Conservation (phyloP, 306 rosid species). For the Boehmeria nivea region DNA sequence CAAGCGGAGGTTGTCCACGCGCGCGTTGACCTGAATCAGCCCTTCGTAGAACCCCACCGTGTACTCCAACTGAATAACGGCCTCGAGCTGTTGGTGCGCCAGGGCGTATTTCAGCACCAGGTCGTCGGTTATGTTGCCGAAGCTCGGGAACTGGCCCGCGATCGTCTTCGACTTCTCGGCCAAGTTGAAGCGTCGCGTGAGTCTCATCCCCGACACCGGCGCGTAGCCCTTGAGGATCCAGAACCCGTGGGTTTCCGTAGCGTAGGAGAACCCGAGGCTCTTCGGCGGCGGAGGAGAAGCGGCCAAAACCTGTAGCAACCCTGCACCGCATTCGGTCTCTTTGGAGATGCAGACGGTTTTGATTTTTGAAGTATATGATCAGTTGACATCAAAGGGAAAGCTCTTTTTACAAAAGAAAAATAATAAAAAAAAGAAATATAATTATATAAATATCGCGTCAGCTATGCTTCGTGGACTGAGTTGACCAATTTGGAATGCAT, state of each 20-base stretch:
- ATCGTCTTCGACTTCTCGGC: neutral
- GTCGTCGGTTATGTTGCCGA: constrained; percentile 53
- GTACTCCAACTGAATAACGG: constrained; percentile 74
- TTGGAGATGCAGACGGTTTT: constrained; percentile 38
- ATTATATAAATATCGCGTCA: too few relatives aligned
- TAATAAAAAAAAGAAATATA: too few relatives aligned
- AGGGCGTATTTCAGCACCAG: constrained; percentile 55
- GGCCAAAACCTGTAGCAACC: constrained; percentile 50
- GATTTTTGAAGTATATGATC: too few relatives aligned
- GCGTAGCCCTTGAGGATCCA: constrained; percentile 83
- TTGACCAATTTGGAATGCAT: too few relatives aligned
- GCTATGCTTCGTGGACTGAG: too few relatives aligned
- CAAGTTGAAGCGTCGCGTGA: constrained; percentile 25
- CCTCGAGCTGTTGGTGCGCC: constrained; percentile 86
- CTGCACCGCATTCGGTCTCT: constrained; percentile 36
- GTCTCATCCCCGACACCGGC: constrained; percentile 63
- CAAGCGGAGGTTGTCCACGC: constrained; percentile 63
- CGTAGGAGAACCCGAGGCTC: constrained; percentile 52
- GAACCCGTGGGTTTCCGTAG: constrained; percentile 64
- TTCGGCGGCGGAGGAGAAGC: constrained; percentile 9
- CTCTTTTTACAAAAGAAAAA: too few relatives aligned
- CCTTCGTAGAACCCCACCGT: constrained; percentile 56
- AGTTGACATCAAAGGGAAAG: too few relatives aligned
- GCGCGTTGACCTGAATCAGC: constrained; percentile 61
- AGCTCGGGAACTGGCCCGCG: too few relatives aligned